A percentile compares a stretch with the other conserved stretches of the same genome.
These are phyloP conservation scores for Colletotrichum ledebouriae DNA, from an alignment of 2,329 filamentous ascomycete genomes.

Conservation along the genomic window DNA sequence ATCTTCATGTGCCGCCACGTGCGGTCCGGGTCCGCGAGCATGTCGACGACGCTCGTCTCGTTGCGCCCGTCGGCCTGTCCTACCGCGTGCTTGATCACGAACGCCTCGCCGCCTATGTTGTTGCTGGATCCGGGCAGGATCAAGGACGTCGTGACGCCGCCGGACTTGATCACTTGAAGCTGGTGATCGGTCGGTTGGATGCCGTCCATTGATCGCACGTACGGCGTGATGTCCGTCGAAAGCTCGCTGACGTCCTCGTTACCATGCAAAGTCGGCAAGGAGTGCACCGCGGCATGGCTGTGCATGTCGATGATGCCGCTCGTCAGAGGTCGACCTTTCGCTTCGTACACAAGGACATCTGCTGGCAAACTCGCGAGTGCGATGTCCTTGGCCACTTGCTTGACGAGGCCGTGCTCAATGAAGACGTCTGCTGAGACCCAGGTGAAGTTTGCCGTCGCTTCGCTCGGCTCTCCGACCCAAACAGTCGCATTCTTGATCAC, in stretches of 20 bases:
- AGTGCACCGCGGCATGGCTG: conserved; percentile 72
- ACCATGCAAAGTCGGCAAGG: conserved; percentile 66
- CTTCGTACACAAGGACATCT: conserved; percentile 67
- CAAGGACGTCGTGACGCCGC: conserved; percentile 77
- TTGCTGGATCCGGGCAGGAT: conserved; percentile 77
- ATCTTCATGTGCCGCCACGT: conserved; percentile 82
- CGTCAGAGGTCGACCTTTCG: conserved; percentile 73
- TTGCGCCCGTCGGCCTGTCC: conserved; percentile 70
- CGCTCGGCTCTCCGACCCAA: conserved; percentile 72
- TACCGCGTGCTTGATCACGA: conserved; percentile 76
- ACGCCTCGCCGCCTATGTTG: conserved; percentile 80
- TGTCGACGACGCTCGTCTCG: conserved; percentile 72
- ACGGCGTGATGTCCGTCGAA: conserved; percentile 75
- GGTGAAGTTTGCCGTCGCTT: conserved; percentile 68
- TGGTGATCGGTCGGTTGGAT: conserved; percentile 74
- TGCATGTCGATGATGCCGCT: conserved; percentile 81
- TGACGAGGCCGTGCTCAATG: conserved; percentile 72
- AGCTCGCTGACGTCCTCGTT: conserved; percentile 74
- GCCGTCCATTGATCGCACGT: conserved; percentile 75
- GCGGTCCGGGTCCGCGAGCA: conserved; percentile 75
- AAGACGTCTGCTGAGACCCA: conserved; percentile 73
- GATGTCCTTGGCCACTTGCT: conserved; percentile 62
- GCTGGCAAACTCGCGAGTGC: conserved; percentile 56
- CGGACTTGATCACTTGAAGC: conserved; percentile 77
- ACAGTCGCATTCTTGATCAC: conserved; percentile 76